These are phyloP conservation scores for Ehretia macrophylla DNA, from an alignment of 257 asterid species.

Conservation along the genomic window DNA sequence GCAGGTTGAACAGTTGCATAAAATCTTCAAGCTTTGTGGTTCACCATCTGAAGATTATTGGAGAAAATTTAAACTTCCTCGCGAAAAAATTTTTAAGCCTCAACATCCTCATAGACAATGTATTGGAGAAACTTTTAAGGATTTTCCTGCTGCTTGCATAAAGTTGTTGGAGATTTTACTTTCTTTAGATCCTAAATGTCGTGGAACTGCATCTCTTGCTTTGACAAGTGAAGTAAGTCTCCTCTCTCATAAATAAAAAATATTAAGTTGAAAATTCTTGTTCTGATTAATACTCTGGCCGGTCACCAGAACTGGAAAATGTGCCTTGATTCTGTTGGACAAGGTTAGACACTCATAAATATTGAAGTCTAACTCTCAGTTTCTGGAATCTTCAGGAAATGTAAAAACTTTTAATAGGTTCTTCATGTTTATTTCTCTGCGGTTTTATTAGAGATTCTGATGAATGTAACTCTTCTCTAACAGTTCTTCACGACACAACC, in stretches of 20 bases:
- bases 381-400: no score
- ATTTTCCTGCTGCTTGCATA: constrained; percentile 40
- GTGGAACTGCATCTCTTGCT: constrained; percentile 52
- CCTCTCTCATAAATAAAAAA: no score
- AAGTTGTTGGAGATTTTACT: constrained; percentile 42
- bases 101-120: constrained; percentile 41
- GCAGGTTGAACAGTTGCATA: constrained; percentile 63
- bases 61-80: constrained; percentile 44
- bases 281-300: no score
- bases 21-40: constrained; percentile 62
- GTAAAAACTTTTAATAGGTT: no score
- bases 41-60: constrained; percentile 62
- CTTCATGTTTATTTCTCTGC: neutral
- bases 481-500: constrained; percentile 53
- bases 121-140: constrained; percentile 41
- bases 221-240: constrained; percentile 42
- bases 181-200: constrained; percentile 41
- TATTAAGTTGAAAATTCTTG: no score
- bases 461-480: neutral
- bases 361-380: no score
- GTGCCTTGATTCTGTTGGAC: no score
- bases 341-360: no score
- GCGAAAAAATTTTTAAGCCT: constrained; percentile 44
- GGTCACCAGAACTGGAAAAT: no score
- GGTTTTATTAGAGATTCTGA: neutral